Evolutionary conservation across 345 rosid genomes (phyloP).

Genomic region (Cardamine chenopodiifolia): DNA sequence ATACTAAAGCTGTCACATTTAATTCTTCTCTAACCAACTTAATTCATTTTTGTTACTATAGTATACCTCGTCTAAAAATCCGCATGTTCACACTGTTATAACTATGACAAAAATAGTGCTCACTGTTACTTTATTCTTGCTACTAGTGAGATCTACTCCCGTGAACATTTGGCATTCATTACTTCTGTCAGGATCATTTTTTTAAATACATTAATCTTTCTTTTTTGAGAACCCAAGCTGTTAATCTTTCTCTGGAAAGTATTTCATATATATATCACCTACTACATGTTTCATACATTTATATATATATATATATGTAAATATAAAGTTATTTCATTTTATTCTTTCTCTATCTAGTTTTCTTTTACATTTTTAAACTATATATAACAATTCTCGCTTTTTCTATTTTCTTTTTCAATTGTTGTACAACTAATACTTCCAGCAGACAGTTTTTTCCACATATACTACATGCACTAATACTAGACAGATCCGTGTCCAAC

Average conservation of each 20-base stretch:
- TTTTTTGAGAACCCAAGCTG: not conserved
- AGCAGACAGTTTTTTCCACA: constrained; percentile 23
- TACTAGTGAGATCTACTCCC: constrained; percentile 33
- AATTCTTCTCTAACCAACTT: constrained; percentile 37
- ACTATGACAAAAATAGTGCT: constrained; percentile 28
- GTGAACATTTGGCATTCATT: constrained; percentile 37
- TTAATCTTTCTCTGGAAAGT: not conserved
- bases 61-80: constrained; percentile 7
- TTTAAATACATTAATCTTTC: not conserved
- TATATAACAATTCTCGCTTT: no score
- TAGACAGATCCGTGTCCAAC: constrained; percentile 47
- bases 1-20: constrained; percentile 40
- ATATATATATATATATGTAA: no score
- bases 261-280: constrained; percentile 16
- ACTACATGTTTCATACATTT: constrained; percentile 33
- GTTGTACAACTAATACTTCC: constrained; percentile 7
- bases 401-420: no score
- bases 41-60: constrained; percentile 14
- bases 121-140: constrained; percentile 25
- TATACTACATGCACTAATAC: constrained; percentile 35
- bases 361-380: not conserved
- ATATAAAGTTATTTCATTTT: constrained; percentile 3
- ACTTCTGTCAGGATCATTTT: constrained; percentile 13
- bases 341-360: constrained; percentile 18
- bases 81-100: constrained; percentile 28